Conservation (phyloP, 768 basidiomycete genomes). For the Pulveroboletus sp. region DNA sequence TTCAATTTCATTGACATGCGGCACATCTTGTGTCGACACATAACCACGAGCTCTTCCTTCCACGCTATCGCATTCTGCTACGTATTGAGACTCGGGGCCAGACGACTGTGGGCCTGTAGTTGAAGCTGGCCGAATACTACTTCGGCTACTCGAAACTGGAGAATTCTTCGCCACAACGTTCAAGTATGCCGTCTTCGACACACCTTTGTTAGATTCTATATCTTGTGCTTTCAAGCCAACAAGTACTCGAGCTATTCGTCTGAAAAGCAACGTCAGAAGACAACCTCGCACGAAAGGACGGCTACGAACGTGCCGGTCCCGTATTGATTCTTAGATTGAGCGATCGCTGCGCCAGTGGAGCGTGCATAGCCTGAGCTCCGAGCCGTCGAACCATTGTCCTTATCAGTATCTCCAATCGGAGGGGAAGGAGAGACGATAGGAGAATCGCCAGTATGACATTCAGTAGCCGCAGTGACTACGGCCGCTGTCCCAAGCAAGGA, state of each 20-base stretch:
- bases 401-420: background rate
- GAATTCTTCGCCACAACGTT: background rate
- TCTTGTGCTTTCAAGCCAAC: background rate
- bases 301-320: slow-evolving; percentile 7
- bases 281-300: background rate
- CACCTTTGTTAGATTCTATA: background rate
- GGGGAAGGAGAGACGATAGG: background rate
- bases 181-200: background rate
- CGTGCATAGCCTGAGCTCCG: background rate
- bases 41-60: too few species aligned
- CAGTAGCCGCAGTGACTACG: background rate
- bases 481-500: background rate
- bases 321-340: background rate
- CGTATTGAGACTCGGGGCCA: background rate
- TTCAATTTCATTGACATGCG: background rate
- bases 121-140: background rate
- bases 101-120: background rate
- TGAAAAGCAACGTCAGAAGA: slow-evolving; percentile 4
- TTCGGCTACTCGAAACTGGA: background rate
- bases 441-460: background rate
- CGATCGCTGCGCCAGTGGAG: background rate
- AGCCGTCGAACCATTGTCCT: background rate
- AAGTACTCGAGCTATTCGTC: background rate
- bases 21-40: background rate
- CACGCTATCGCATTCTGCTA: background rate